phyloP scores from a whole-genome alignment of 108 stramenopile species.

The Fragilariopsis cylindrus region DNA sequence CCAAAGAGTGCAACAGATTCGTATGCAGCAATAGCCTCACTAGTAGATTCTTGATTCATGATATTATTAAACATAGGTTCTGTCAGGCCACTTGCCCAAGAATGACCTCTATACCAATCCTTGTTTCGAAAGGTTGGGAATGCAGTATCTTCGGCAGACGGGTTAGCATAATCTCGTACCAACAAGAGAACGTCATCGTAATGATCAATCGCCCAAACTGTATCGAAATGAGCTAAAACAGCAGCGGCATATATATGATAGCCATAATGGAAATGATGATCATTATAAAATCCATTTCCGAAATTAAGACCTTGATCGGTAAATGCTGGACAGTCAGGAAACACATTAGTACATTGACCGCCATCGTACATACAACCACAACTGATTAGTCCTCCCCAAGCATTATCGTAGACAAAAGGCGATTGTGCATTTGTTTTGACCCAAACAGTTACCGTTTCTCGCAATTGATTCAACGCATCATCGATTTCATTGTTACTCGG shows the following conservation, averaged over 20 bases:
- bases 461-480: slow-evolving; percentile 52
- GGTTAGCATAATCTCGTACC: slow-evolving; percentile 90
- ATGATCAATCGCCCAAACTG: slow-evolving; percentile 70
- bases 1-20: slow-evolving; percentile 90
- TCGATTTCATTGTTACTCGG: slow-evolving; percentile 54
- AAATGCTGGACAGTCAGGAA: slow-evolving; percentile 81
- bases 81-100: slow-evolving; percentile 59
- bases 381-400: slow-evolving; percentile 84
- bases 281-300: slow-evolving; percentile 88
- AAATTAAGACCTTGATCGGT: slow-evolving; percentile 84
- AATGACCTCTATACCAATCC: slow-evolving; percentile 65
- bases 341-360: slow-evolving; percentile 61
- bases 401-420: slow-evolving; percentile 79
- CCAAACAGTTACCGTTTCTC: slow-evolving; percentile 75
- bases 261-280: slow-evolving; percentile 92
- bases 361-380: slow-evolving; percentile 84
- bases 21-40: slow-evolving; percentile 91
- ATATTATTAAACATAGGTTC: slow-evolving; percentile 74
- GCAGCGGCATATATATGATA: slow-evolving; percentile 93
- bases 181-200: slow-evolving; percentile 78
- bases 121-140: slow-evolving; percentile 88
- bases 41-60: slow-evolving; percentile 89
- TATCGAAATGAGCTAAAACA: slow-evolving; percentile 71
- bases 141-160: slow-evolving; percentile 66
- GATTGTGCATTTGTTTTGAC: slow-evolving; percentile 72